Evolutionary conservation across 371 early-diverging fungal species (phyloP), one percentile per base, ranked within the genome.

Genomic region (Apophysomyces elegans): DNA sequence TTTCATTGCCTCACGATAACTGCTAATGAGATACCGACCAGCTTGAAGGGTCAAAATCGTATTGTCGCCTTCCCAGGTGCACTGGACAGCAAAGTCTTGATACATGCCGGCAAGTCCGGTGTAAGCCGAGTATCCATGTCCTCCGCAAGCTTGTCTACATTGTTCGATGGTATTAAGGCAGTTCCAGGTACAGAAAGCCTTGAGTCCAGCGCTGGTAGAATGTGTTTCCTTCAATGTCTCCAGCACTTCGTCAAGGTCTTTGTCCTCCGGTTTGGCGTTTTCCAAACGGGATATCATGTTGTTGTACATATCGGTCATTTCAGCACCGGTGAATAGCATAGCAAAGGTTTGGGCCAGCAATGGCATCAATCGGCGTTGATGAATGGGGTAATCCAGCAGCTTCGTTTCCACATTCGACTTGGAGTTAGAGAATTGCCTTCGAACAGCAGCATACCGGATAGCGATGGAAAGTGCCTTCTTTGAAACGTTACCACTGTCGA

Each of bases 151-250:
- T 80, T 96, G 96, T 36, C 96, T 87, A 75, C 95, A 95, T 66
- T 93, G 90, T 75, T 96, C 96, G 60, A 94, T 95, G 39, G 91
- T 93, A 69, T 85, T 88, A 43, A 95, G 83, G 57, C 91, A 89
- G 69, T 87, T 91, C 94, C 96, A 96, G 6, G 96, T 96, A 78
- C 96, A 94, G 72, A 95, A 95, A n/a, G 95, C 95, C 81, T 96
- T 96, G 64, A 96, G 85, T 46, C 96, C 96, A 14, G 96, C 95
- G 60, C 89, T 88, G 59, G 96, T 96, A 7, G 95, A 91, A 70
- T 96, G 96, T 4, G 95, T 91, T 76, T 95, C 95, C 84, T 95
- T 96, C 67, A 96, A 84, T 41, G 84, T 80, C 54, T 90, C 93
- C 59, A 92, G 69, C 2, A 92, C 88, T 9, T 86, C 86, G 41